Evolutionary conservation across 805 yeast species (phyloP), one percentile per base, ranked within the genome.

Genomic region (Crinitomyces ghanaensis): DNA sequence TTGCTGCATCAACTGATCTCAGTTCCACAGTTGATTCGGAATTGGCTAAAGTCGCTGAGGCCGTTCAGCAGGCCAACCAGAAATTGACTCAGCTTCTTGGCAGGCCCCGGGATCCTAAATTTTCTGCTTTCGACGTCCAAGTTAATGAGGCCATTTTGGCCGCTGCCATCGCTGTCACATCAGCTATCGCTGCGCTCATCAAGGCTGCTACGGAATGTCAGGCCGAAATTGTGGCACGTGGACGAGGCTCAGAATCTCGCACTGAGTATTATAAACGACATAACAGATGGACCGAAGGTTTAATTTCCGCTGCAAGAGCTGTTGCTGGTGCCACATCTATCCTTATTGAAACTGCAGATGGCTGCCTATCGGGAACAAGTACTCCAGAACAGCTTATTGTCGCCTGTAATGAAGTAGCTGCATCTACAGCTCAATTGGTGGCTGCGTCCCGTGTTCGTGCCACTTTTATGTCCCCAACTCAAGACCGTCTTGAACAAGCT

Each of bases 231-330:
- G 88, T 77, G 4, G 68, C 72, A 36, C 70, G 69, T 38, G 83
- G 82, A 27, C 65, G 68, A 38, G 88, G 88, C 3, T 54, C 73
- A 0, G 72, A 68, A 30, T 64, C 82, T 2, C 65, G 73, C 37
- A 72, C 84, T 9, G 80, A 79, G 28, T 84, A 77, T 54, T 85
- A 85, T 59, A 80, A 77, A 53, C 83, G 82, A 57, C 80, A 84
- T 54, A 84, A 76, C 55, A 68, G 88, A 47, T 84, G 95, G 95
- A 82, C 95, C 0, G 93, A 85, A 57, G 95, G 95, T 15, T 72
- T 84, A 37, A 75, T 84, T 19, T 79, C 93, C 39, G 95, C 95
- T 12, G 83, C 94, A 1, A 77, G 78, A 46, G 76, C 88, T 1
- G 91, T 84, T 25, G 94, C 93, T 2, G 71, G 72, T 2, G 72